Evolutionary conservation across 768 basidiomycete species (phyloP).

Genomic region (Termitomyces sp.): DNA sequence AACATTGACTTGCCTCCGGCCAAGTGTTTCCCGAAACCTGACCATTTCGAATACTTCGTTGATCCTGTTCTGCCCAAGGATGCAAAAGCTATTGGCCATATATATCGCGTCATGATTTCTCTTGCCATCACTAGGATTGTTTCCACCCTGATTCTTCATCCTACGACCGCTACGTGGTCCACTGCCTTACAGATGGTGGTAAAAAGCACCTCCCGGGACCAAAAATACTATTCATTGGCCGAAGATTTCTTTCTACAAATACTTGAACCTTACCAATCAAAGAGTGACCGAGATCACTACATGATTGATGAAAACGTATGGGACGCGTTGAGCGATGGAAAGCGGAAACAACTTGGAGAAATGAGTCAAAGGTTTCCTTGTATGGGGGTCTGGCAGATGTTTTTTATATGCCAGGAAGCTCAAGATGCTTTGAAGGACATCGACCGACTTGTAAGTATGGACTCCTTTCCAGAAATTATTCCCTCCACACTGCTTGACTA

Average conservation of each 20-base stretch:
- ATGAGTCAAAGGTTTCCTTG: not conserved
- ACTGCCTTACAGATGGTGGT: not conserved
- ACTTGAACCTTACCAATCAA: not conserved
- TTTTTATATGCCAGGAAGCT: not conserved
- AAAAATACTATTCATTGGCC: not conserved
- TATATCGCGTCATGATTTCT: not conserved
- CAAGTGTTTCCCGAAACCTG: not conserved
- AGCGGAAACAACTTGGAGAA: not conserved
- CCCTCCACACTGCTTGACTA: not conserved
- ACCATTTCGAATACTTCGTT: not conserved
- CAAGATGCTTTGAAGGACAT: not conserved
- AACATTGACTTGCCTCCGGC: not conserved
- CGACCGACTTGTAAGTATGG: not conserved
- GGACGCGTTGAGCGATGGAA: not conserved
- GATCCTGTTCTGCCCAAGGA: not conserved
- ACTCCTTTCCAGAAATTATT: not conserved
- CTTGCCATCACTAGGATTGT: not conserved
- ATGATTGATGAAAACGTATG: not conserved
- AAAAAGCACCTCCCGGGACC: not conserved
- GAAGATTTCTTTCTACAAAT: not conserved
- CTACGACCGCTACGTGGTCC: not conserved
- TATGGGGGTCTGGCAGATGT: slow-evolving; percentile 2
- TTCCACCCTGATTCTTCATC: not conserved
- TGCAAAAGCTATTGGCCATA: not conserved
- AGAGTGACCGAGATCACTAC: not conserved